Evolutionary conservation across 139 green algal species (phyloP).

Genomic region (Eudorina sp.): DNA sequence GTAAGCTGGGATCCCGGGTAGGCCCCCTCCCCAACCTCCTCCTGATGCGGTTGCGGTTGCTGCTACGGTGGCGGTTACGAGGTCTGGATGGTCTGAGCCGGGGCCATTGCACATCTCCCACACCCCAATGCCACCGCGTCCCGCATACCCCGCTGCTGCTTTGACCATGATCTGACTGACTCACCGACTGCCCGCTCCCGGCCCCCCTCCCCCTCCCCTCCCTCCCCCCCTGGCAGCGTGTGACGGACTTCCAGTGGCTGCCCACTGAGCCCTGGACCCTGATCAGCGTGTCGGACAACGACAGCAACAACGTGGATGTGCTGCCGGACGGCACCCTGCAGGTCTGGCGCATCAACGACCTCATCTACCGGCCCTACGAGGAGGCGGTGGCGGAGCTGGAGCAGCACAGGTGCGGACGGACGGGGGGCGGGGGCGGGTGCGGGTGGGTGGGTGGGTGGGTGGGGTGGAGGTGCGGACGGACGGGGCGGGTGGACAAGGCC

Average conservation of each 20-base stretch:
- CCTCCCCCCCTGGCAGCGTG: constrained; percentile 57
- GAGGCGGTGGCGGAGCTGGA: constrained; percentile 84
- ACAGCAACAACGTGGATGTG: constrained; percentile 42
- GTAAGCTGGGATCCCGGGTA: constrained; percentile 50
- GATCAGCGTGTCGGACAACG: constrained; percentile 84
- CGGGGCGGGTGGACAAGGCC: neutral
- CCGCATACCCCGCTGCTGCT: no score
- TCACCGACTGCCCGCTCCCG: neutral
- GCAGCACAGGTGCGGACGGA: constrained; percentile 61
- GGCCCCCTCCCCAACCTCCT: neutral
- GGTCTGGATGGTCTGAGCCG: no score
- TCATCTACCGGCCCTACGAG: constrained; percentile 83
- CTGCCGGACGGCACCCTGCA: constrained; percentile 78
- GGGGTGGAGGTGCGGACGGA: neutral
- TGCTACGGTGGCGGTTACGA: no score
- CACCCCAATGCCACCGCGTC: no score
- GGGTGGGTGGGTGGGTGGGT: neutral
- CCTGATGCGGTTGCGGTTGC: no score
- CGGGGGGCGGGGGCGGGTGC: neutral
- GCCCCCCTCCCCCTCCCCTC: neutral
- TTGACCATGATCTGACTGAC: neutral
- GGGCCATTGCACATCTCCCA: no score
- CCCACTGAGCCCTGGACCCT: constrained; percentile 85
- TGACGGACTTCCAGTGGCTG: constrained; percentile 97
- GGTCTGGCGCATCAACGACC: constrained; percentile 88